These are phyloP conservation scores for Albugo laibachii DNA, from an alignment of 352 stramenopile genomes.

Conservation along the genomic window DNA sequence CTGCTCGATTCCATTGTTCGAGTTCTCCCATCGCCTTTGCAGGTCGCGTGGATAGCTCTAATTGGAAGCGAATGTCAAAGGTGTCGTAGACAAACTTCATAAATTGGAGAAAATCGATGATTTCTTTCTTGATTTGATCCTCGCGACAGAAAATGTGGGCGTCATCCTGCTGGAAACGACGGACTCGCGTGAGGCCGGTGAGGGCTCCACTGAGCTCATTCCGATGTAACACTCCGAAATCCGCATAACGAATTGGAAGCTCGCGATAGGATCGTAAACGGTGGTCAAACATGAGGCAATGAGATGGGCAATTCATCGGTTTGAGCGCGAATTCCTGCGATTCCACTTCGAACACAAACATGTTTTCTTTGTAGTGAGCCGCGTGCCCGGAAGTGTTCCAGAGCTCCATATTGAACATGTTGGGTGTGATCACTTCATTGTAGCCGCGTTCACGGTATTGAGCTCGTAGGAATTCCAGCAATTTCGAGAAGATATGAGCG, in stretches of 20 bases:
- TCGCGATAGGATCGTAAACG: slow-evolving; percentile 90
- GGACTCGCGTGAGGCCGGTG: slow-evolving; percentile 92
- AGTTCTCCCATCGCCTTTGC: slow-evolving; percentile 92
- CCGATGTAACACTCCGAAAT: slow-evolving; percentile 96
- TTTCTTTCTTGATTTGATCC: slow-evolving; percentile 83
- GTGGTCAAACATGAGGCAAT: slow-evolving; percentile 95
- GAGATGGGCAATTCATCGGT: slow-evolving; percentile 99
- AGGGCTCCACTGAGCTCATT: slow-evolving; percentile 93
- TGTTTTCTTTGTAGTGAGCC: slow-evolving; percentile 96
- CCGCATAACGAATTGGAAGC: slow-evolving; percentile 91
- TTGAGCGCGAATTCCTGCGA: slow-evolving; percentile 91
- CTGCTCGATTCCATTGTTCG: slow-evolving; percentile 81
- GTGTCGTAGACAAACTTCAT: slow-evolving; percentile 97
- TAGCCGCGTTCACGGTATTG: slow-evolving; percentile 49
- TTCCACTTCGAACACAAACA: slow-evolving; percentile 97
- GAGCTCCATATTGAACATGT: slow-evolving; percentile 97
- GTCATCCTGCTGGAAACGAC: slow-evolving; percentile 96
- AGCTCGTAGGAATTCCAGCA: slow-evolving; percentile 92
- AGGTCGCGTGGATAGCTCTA: slow-evolving; percentile 92
- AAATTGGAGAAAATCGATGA: slow-evolving; percentile 86
- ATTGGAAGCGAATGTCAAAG: slow-evolving; percentile 95
- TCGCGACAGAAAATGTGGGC: slow-evolving; percentile 96
- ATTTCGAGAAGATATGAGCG: slow-evolving; percentile 92
- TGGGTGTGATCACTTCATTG: slow-evolving; percentile 94
- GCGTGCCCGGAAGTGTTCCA: slow-evolving; percentile 93